Conservation (phyloP, 2,329 filamentous ascomycete species). For the Phyllosticta ampelicida region DNA sequence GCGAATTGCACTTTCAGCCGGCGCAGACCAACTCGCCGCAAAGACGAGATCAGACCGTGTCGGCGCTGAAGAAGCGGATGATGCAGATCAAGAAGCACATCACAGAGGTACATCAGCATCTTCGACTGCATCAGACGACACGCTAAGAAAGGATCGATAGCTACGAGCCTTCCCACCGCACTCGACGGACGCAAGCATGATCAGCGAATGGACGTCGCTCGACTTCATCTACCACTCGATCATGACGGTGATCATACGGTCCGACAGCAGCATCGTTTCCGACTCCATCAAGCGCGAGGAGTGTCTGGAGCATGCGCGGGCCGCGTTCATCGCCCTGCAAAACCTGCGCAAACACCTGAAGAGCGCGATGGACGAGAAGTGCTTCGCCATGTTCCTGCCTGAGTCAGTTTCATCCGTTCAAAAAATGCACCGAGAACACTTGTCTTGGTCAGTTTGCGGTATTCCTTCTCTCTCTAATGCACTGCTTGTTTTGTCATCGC, state of each 20-base stretch:
- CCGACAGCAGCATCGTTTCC: constrained; percentile 21
- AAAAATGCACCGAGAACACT: neutral
- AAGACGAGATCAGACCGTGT: constrained; percentile 10
- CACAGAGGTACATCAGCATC: constrained; percentile 13
- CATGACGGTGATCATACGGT: constrained; percentile 21
- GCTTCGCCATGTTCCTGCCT: constrained; percentile 22
- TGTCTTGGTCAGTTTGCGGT: constrained; percentile 11
- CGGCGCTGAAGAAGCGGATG: constrained; percentile 16
- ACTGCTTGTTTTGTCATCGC: neutral
- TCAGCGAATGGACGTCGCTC: constrained; percentile 23
- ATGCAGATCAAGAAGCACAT: constrained; percentile 16
- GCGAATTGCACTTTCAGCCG: constrained; percentile 6
- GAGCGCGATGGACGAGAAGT: constrained; percentile 20
- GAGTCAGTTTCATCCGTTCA: neutral
- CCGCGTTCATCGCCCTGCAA: constrained; percentile 20
- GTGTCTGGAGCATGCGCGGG: constrained; percentile 22
- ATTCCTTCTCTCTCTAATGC: neutral
- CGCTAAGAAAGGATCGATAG: constrained; percentile 14
- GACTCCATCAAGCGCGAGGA: constrained; percentile 20
- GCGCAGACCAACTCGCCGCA: constrained; percentile 17
- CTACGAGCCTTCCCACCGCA: constrained; percentile 11
- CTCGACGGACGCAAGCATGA: constrained; percentile 14
- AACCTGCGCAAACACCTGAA: constrained; percentile 17
- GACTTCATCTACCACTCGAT: constrained; percentile 26
- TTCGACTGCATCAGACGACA: neutral